These are phyloP conservation scores for Thecaphora thlaspeos DNA, from an alignment of 1,284 basidiomycete species.

Conservation along the genomic window DNA sequence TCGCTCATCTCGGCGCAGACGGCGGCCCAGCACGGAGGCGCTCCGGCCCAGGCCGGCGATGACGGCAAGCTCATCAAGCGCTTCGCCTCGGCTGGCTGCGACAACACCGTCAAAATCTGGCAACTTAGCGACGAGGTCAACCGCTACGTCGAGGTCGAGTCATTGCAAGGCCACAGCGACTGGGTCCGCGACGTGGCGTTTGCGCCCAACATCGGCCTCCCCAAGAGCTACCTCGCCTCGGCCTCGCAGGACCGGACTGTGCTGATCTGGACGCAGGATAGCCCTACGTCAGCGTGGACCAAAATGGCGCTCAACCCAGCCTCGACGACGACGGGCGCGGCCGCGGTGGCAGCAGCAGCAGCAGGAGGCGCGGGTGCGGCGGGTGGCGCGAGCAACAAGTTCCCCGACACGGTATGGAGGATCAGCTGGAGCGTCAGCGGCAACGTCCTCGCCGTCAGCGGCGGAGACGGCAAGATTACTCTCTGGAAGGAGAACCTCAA, in stretches of 20 bases:
- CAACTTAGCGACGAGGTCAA: slow-evolving; percentile 63
- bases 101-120: slow-evolving; percentile 95
- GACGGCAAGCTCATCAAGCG: slow-evolving; percentile 39
- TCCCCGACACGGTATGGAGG: slow-evolving; percentile 72
- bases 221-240: slow-evolving; percentile 90
- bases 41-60: slow-evolving; percentile 2
- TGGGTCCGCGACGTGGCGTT: slow-evolving; percentile 98
- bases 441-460: slow-evolving; percentile 92
- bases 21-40: slow-evolving; percentile 53
- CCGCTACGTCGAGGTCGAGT: slow-evolving; percentile 49
- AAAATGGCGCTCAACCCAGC: slow-evolving; percentile 80
- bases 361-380: background rate
- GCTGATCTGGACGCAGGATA: slow-evolving; percentile 88
- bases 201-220: slow-evolving; percentile 93
- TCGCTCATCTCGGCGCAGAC: slow-evolving; percentile 61
- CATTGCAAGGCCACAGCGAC: slow-evolving; percentile 69
- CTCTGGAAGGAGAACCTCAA: slow-evolving; percentile 98
- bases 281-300: slow-evolving; percentile 75
- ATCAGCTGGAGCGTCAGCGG: slow-evolving; percentile 96
- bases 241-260: slow-evolving; percentile 87
- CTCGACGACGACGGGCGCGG: slow-evolving; percentile 5
- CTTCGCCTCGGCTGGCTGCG: slow-evolving; percentile 92
- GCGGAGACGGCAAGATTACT: slow-evolving; percentile 95
- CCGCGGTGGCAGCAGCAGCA: slow-evolving; percentile 8
- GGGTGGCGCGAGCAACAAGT: slow-evolving; percentile 25